Conservation (phyloP, 352 stramenopile genomes). For the Blastocystis sp. region DNA sequence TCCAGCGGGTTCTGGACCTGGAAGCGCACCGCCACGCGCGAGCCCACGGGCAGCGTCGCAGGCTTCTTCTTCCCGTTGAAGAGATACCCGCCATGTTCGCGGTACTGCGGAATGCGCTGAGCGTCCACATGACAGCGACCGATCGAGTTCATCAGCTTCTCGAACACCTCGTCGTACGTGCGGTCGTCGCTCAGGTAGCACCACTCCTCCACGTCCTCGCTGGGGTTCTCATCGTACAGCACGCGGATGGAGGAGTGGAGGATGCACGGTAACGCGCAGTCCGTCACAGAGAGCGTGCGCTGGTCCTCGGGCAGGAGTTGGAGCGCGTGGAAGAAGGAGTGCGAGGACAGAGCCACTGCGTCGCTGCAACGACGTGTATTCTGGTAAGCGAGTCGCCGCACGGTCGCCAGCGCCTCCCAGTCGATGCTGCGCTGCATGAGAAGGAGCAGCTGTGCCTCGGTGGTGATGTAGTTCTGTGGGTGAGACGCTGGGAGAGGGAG, state of each 20-base stretch:
- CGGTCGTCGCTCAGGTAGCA: slow-evolving; percentile 14
- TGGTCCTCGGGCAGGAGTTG: background rate
- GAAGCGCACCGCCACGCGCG: background rate
- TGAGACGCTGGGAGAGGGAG: background rate
- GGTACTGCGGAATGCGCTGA: background rate
- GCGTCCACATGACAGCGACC: background rate
- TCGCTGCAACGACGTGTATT: too few species aligned
- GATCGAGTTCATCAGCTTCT: background rate
- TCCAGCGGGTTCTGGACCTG: slow-evolving; percentile 42
- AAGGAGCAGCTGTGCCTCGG: background rate
- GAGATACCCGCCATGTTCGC: background rate
- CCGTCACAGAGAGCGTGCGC: background rate
- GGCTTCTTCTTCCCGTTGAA: background rate
- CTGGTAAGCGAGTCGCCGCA: background rate
- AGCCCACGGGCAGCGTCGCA: background rate
- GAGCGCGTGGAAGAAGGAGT: background rate
- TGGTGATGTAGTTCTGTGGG: background rate
- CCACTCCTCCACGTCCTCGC: background rate
- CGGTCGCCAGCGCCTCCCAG: background rate
- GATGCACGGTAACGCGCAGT: slow-evolving; percentile 7
- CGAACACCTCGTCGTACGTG: slow-evolving; percentile 13
- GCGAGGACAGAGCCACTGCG: background rate
- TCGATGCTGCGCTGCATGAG: background rate
- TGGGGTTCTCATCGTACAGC: slow-evolving; percentile 29
- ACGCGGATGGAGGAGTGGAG: slow-evolving; percentile 2